Evolutionary conservation across 2,329 filamentous ascomycete genomes (phyloP).

Genomic region (Neonectria sp.): DNA sequence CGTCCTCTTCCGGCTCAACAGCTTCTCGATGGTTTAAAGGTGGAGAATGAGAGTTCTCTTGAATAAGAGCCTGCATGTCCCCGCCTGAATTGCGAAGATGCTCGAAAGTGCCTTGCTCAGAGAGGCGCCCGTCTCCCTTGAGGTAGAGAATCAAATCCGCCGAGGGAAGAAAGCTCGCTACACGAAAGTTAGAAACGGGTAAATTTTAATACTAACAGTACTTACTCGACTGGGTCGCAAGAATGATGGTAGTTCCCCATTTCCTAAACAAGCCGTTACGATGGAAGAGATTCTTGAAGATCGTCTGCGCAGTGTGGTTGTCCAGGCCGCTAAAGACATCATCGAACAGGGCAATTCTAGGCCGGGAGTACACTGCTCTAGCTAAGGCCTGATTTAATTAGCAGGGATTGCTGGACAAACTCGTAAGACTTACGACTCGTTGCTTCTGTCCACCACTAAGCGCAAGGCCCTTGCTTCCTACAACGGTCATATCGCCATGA

Average conservation of each 20-base stretch:
- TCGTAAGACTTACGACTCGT: constrained; percentile 51
- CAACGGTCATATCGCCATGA: constrained; percentile 54
- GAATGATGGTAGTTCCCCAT: constrained; percentile 53
- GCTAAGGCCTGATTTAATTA: constrained; percentile 51
- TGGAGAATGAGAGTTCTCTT: neutral
- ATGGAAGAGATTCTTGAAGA: constrained; percentile 51
- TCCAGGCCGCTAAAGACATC: constrained; percentile 58
- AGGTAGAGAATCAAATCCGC: constrained; percentile 45
- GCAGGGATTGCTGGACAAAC: neutral
- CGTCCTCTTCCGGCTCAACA: neutral
- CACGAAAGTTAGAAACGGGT: constrained; percentile 6
- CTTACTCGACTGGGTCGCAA: constrained; percentile 54
- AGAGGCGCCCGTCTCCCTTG: constrained; percentile 27
- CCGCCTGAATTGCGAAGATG: constrained; percentile 25
- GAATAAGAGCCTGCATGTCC: constrained; percentile 29
- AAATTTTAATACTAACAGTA: neutral
- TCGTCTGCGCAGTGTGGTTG: constrained; percentile 49
- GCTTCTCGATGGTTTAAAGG: neutral
- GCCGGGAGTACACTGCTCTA: constrained; percentile 55
- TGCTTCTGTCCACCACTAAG: constrained; percentile 65
- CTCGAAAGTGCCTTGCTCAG: constrained; percentile 53
- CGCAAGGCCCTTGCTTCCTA: constrained; percentile 62
- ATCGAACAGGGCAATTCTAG: constrained; percentile 53
- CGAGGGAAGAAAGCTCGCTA: constrained; percentile 51
- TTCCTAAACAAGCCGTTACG: constrained; percentile 46